Percentiles rank a stretch among this genome's conserved stretches.
Evolutionary conservation across 495 filamentous ascomycete genomes (phyloP).

Genomic region (Aspergillus leporis): DNA sequence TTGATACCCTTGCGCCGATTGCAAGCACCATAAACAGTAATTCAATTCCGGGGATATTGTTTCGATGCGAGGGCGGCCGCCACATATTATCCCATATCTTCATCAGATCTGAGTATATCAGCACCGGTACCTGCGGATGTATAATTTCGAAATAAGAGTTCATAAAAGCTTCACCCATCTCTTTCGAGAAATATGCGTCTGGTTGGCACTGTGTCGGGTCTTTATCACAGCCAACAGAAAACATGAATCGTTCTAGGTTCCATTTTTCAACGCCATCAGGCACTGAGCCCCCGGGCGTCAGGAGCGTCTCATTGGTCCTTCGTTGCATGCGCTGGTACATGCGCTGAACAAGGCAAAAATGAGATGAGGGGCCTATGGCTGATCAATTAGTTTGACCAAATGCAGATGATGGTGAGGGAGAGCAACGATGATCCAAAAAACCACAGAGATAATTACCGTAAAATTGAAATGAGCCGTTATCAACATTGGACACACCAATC

Average conservation of each 20-base stretch:
- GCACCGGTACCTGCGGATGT: not conserved
- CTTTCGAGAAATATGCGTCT: not conserved
- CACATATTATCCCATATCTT: not conserved
- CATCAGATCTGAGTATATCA: not conserved
- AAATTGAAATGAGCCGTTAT: constrained; percentile 4
- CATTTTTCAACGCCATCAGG: not conserved
- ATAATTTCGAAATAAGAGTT: not conserved
- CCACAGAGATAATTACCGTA: constrained; percentile 2
- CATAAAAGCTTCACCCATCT: not conserved
- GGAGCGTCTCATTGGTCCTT: not conserved
- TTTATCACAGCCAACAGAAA: not conserved
- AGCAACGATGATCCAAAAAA: too few species aligned
- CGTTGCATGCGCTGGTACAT: constrained; percentile 1
- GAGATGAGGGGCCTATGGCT: not conserved
- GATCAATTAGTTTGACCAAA: not conserved
- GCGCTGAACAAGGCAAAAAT: constrained; percentile 7
- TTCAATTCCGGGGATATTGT: not conserved
- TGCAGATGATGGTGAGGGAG: too few species aligned
- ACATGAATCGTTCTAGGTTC: constrained; percentile 5
- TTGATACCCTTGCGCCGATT: not conserved
- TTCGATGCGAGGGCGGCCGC: not conserved
- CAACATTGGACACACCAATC: constrained; percentile 5
- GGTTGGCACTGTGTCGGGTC: not conserved
- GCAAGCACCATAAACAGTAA: constrained; percentile 4
- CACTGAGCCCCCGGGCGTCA: not conserved